A percentile compares a stretch with the other conserved stretches of the same genome.
Evolutionary conservation across 768 basidiomycete genomes (phyloP).

Genomic region (Mycena chlorophos): DNA sequence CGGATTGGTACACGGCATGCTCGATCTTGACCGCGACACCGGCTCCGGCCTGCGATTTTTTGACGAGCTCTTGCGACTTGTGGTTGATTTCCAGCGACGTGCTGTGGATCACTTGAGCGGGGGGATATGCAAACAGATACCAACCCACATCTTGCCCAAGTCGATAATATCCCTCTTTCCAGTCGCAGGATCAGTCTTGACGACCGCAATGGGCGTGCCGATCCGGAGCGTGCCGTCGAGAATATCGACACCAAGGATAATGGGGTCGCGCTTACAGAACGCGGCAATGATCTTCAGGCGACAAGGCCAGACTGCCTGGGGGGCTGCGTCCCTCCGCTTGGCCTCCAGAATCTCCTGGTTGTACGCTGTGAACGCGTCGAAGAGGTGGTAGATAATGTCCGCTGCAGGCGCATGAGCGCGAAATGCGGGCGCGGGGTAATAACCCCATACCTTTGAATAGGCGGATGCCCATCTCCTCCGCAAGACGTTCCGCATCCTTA

Average conservation of each 20-base stretch:
- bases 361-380: slow-evolving; percentile 94
- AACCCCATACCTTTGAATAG: slow-evolving; percentile 79
- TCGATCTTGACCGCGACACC: slow-evolving; percentile 99
- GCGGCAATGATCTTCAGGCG: slow-evolving; percentile 89
- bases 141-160: slow-evolving; percentile 88
- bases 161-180: slow-evolving; percentile 89
- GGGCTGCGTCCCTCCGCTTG: slow-evolving; percentile 89
- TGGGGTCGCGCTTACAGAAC: slow-evolving; percentile 96
- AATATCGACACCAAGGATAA: slow-evolving; percentile 95
- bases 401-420: slow-evolving; percentile 46
- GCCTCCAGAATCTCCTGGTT: slow-evolving; percentile 89
- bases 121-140: background rate
- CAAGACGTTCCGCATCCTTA: slow-evolving; percentile 87
- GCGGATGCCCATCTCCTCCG: slow-evolving; percentile 91
- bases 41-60: slow-evolving; percentile 91
- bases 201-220: slow-evolving; percentile 94
- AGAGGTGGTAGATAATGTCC: slow-evolving; percentile 98
- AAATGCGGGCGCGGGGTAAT: background rate
- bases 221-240: slow-evolving; percentile 87
- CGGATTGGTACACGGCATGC: slow-evolving; percentile 91
- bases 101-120: slow-evolving; percentile 40
- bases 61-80: slow-evolving; percentile 86
- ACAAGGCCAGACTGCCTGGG: slow-evolving; percentile 96
- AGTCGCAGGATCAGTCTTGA: slow-evolving; percentile 84
- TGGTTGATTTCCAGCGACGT: slow-evolving; percentile 98